phyloP scores from a whole-genome alignment of 1,284 basidiomycete genomes.

The Sporisorium scitamineum region DNA sequence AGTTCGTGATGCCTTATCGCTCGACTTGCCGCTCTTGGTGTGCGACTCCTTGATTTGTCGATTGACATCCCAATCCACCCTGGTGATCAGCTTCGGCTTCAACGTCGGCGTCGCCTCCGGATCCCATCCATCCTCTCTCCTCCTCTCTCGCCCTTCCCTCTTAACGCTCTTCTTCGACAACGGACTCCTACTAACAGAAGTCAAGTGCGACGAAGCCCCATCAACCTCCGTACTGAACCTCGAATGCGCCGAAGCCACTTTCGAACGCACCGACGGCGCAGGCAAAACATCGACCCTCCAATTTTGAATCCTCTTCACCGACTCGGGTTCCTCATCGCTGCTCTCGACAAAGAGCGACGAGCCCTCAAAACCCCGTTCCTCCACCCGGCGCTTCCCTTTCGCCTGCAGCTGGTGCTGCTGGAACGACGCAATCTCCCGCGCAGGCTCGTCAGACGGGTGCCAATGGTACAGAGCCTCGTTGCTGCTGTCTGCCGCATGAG shows the following conservation, averaged over 20 bases:
- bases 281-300: conserved; percentile 29
- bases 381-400: background rate
- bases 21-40: conserved; percentile 1
- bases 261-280: conserved; percentile 14
- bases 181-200: conserved; percentile 39
- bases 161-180: conserved; percentile 13
- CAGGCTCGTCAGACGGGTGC: conserved; percentile 8
- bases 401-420: background rate
- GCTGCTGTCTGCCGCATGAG: conserved; percentile 7
- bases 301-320: conserved; percentile 23
- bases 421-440: background rate
- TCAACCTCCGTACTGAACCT: background rate
- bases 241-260: conserved; percentile 19
- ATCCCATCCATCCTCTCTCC: background rate
- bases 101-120: conserved; percentile 13
- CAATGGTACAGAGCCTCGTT: conserved; percentile 20
- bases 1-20: no score
- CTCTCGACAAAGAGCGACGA: conserved; percentile 5
- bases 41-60: background rate
- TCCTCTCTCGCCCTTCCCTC: background rate
- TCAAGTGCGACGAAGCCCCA: conserved; percentile 19
- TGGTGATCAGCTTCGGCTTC: conserved; percentile 8
- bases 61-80: background rate
- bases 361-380: background rate
- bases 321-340: conserved; percentile 12